A percentile compares a stretch with the other conserved stretches of the same genome.
phyloP scores from a whole-genome alignment of 306 rosid species.

The Begonia peltatifolia region DNA sequence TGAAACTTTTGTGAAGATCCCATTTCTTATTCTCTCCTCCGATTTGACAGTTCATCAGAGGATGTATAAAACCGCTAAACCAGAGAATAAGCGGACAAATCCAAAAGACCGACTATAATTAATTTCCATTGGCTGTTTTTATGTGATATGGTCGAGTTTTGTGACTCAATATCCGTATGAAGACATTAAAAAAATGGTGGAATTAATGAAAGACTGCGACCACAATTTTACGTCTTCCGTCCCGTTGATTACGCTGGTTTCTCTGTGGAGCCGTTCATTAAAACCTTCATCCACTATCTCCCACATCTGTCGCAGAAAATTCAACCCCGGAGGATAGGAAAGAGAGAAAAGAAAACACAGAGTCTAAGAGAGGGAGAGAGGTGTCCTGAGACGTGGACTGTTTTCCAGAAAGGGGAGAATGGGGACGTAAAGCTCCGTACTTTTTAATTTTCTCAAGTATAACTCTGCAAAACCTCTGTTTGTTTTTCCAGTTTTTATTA shows the following conservation, averaged over 20 bases:
- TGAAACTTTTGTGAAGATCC: no score
- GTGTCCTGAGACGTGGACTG: background rate
- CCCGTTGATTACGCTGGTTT: slow-evolving; percentile 12
- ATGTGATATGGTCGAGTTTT: no score
- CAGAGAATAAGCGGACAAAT: no score
- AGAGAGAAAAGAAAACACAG: slow-evolving; percentile 7
- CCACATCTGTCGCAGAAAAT: slow-evolving; percentile 56
- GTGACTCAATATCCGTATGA: no score
- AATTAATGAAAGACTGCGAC: background rate
- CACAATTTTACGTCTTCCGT: background rate
- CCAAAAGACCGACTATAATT: no score
- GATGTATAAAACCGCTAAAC: no score
- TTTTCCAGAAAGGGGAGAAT: background rate
- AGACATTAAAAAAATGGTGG: no score
- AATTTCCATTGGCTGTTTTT: no score
- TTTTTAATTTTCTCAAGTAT: background rate
- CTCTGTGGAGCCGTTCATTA: slow-evolving; percentile 8
- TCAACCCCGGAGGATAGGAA: slow-evolving; percentile 1
- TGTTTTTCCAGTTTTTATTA: slow-evolving; percentile 2
- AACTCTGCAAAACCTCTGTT: slow-evolving; percentile 3
- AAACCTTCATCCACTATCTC: slow-evolving; percentile 17
- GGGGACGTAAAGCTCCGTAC: slow-evolving; percentile 9
- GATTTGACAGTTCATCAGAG: no score
- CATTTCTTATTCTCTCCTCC: no score
- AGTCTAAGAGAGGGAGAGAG: background rate